Evolutionary conservation across 129 eudicot genomes (phyloP).

Genomic region (Scalesia atractyloides): DNA sequence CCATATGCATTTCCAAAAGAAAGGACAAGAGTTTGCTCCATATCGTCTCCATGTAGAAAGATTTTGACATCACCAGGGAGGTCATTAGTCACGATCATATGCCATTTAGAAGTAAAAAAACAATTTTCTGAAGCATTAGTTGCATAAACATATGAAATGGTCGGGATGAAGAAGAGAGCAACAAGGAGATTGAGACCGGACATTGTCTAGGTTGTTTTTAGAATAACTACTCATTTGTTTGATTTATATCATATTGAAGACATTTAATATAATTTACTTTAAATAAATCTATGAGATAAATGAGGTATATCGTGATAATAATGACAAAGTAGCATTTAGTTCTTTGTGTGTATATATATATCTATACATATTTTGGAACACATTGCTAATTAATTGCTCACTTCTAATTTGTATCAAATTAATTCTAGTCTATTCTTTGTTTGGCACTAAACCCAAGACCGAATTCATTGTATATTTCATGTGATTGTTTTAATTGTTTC

Average conservation of each 20-base stretch:
- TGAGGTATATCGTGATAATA: background rate
- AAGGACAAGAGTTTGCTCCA: background rate
- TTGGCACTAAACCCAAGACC: no score
- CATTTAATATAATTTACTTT: background rate
- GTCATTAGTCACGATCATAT: background rate
- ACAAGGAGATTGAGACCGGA: background rate
- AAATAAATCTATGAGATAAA: background rate
- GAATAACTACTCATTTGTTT: background rate
- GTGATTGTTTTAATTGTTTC: no score
- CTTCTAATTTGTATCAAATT: no score
- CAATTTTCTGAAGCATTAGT: constrained; percentile 2
- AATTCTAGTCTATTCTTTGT: no score
- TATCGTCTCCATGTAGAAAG: background rate
- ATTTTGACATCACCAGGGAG: background rate
- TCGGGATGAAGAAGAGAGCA: background rate
- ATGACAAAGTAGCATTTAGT: background rate
- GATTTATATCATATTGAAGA: background rate
- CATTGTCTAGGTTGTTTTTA: background rate
- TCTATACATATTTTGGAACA: no score
- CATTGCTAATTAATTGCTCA: background rate
- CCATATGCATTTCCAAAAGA: background rate
- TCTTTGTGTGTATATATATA: background rate
- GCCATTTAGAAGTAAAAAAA: background rate
- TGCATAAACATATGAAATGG: background rate
- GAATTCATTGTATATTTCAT: no score